Percentiles rank a stretch among this genome's conserved stretches.
Evolutionary conservation across 2,329 filamentous ascomycete species (phyloP).

Genomic region (Truncatella angustata): DNA sequence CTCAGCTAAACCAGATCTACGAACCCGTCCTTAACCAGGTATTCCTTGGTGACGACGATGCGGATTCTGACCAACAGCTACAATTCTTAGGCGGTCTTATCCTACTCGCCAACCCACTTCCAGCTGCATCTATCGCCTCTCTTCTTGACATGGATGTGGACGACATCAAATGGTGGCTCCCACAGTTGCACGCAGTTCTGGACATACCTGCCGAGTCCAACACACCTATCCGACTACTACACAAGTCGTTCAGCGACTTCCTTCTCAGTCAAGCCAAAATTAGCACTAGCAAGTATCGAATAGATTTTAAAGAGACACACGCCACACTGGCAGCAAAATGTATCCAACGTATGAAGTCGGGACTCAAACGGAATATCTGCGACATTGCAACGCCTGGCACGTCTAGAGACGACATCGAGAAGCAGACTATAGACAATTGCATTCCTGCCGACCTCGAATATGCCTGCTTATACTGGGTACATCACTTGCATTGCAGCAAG

Average conservation of each 20-base stretch:
- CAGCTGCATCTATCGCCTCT: slow-evolving; percentile 12
- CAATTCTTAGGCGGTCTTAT: background rate
- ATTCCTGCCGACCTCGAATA: slow-evolving; percentile 33
- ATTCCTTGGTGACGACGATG: slow-evolving; percentile 1
- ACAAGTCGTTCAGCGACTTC: slow-evolving; percentile 38
- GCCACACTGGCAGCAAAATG: slow-evolving; percentile 29
- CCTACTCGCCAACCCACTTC: slow-evolving; percentile 5
- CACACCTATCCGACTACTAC: slow-evolving; percentile 27
- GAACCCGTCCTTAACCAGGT: slow-evolving; percentile 3
- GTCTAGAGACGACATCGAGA: slow-evolving; percentile 23
- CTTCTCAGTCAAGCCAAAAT: slow-evolving; percentile 28
- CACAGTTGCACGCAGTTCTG: slow-evolving; percentile 33
- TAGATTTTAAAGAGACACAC: slow-evolving; percentile 33
- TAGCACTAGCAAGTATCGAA: slow-evolving; percentile 24
- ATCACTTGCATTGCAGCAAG: slow-evolving; percentile 29
- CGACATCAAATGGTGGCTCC: slow-evolving; percentile 16
- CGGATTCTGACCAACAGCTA: background rate
- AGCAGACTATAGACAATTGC: slow-evolving; percentile 18
- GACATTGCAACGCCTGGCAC: slow-evolving; percentile 22
- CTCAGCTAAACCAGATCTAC: slow-evolving; percentile 10
- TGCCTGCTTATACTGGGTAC: slow-evolving; percentile 38
- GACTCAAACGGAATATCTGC: slow-evolving; percentile 36
- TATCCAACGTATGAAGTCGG: slow-evolving; percentile 29
- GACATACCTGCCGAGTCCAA: slow-evolving; percentile 21
- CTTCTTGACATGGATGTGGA: slow-evolving; percentile 22